Evolutionary conservation across 2,329 filamentous ascomycete genomes (phyloP), one percentile per base, ranked within the genome.

Genomic region (Trichoderma endophyticum): DNA sequence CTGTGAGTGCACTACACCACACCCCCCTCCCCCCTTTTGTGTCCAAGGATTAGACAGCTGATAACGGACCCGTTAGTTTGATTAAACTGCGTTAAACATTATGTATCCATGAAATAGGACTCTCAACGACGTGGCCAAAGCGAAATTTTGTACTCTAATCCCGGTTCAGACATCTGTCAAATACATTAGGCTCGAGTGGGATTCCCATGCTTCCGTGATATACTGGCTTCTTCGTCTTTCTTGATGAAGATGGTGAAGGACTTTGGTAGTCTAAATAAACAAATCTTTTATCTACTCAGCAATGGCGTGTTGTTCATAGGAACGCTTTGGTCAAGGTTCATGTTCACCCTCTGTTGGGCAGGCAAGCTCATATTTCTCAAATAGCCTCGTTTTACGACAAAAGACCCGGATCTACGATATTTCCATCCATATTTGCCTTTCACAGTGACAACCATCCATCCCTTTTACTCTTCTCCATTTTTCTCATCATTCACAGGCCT

Each of bases 1-100:
- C 95, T 73, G 93, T 96, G 87, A 81, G 56, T 67, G 36, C 5
- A 2, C 15, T 36, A 24, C 15, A 4, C 28, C 9, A 48, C 18
- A 43, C 2, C 7, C 3, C 6, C 6, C 4, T 4, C 6, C 43
- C 28, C 30, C 14, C 9, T 14, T 36, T 21, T 32, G 1, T 18
- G 12, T 6, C n/a, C 15, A 30, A 21, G 21, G n/a, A n/a, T 7
- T 6, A 14, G 15, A 24, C 24, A n/a, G n/a, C 61, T 64, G 34
- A 36, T 26, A 9, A 28, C 8, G 11, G 15, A 6, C n/a, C 12
- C 4, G n/a, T 2, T 59, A 82, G 81, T 82, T 82, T 76, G 81
- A 82, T 74, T 81, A 77, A 65, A n/a, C n/a, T 57, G 39, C 11
- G 56, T 62, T 56, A 21, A 24, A 62, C 28, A n/a, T 57, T 34